These are phyloP conservation scores for Plectosphaerella cucumerina DNA, from an alignment of 2,329 filamentous ascomycete genomes.

Conservation along the genomic window DNA sequence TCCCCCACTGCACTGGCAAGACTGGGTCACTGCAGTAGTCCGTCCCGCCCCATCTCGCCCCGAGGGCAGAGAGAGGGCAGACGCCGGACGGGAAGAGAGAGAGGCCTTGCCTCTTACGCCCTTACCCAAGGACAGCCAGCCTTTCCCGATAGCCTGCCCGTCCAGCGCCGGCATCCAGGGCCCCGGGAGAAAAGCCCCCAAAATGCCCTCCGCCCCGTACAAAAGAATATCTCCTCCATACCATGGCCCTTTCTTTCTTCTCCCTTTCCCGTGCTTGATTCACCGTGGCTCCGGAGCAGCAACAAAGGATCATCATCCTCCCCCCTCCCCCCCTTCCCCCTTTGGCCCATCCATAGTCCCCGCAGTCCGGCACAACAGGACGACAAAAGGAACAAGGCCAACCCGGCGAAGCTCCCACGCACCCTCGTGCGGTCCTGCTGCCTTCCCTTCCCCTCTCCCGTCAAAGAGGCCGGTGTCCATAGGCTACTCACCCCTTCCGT, in stretches of 20 bases:
- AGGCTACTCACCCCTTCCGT: neutral
- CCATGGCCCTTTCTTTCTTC: neutral
- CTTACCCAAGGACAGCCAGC: no score
- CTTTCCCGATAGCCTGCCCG: no score
- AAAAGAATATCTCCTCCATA: constrained; percentile 1
- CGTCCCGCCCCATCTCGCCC: no score
- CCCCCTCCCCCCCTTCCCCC: no score
- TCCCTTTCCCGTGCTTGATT: constrained; percentile 3
- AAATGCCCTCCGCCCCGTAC: constrained; percentile 2
- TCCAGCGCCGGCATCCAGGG: no score
- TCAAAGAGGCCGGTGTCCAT: constrained; percentile 1
- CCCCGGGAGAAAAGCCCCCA: no score
- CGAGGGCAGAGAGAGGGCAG: neutral
- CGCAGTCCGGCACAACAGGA: neutral
- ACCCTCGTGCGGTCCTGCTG: neutral
- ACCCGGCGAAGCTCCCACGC: neutral
- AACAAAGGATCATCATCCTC: neutral
- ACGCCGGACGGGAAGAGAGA: no score
- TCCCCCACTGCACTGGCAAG: neutral
- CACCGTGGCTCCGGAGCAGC: constrained; percentile 1
- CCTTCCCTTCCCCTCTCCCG: neutral
- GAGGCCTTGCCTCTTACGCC: no score
- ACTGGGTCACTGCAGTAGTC: no score
- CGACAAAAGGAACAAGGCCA: neutral
- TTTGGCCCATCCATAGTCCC: constrained; percentile 1